phyloP scores from a whole-genome alignment of 495 filamentous ascomycete species.

The Rhypophila decipiens region DNA sequence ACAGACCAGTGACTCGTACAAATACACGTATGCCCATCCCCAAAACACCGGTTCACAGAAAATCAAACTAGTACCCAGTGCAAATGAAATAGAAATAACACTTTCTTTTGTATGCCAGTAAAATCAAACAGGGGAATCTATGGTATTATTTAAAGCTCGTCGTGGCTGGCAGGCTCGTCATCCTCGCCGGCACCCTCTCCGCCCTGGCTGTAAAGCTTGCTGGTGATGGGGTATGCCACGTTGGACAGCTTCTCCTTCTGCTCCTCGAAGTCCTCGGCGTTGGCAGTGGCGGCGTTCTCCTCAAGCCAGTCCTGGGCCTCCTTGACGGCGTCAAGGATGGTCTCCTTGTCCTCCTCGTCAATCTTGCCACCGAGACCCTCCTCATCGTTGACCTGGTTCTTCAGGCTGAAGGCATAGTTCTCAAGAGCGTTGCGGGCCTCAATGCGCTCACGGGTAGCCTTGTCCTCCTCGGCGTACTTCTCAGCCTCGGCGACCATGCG shows the following conservation, averaged over 20 bases:
- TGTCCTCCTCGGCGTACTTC: constrained; percentile 98
- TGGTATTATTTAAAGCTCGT: constrained; percentile 78
- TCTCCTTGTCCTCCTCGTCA: constrained; percentile 97
- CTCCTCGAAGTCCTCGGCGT: constrained; percentile 94
- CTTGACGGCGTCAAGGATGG: constrained; percentile 93
- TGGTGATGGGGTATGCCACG: constrained; percentile 97
- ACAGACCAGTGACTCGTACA: no score
- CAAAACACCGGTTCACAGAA: constrained; percentile 12
- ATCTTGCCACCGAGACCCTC: constrained; percentile 98
- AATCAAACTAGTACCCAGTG: not conserved
- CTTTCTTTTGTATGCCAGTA: constrained; percentile 21
- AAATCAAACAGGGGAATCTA: constrained; percentile 26
- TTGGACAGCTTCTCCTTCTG: constrained; percentile 98
- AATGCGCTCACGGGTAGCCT: constrained; percentile 90
- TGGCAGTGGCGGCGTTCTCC: constrained; percentile 83
- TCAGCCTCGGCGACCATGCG: constrained; percentile 97
- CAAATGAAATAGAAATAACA: constrained; percentile 1
- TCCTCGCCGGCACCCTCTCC: constrained; percentile 55
- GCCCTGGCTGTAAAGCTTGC: constrained; percentile 80
- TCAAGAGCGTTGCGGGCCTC: constrained; percentile 92
- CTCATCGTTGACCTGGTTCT: constrained; percentile 98
- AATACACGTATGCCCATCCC: no score
- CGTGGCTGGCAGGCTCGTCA: constrained; percentile 73
- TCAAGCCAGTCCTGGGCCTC: constrained; percentile 96
- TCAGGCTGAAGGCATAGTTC: constrained; percentile 94